Evolutionary conservation across 768 basidiomycete species (phyloP), one percentile per base, ranked within the genome.

Genomic region (Trametes elegans): DNA sequence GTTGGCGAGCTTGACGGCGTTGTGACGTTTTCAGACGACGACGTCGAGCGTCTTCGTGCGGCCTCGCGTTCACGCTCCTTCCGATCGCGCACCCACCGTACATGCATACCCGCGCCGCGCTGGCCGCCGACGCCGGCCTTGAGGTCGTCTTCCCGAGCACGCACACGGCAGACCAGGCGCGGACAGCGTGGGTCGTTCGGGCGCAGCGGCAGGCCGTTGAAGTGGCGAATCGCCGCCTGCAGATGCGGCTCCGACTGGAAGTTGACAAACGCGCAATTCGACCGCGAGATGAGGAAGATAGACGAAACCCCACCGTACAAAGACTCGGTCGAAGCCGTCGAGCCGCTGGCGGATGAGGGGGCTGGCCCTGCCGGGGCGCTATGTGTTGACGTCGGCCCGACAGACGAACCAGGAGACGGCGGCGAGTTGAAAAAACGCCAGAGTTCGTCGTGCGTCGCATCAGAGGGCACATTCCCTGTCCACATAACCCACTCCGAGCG

Each of bases 401-500:
- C 18, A 21, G 58, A 53, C 5, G 63, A 44, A 23, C 49, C 53
- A 5, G 63, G 40, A 16, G 65, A 49, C 16, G 59, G 53, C 7
- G 66, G 57, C 43, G 70, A 65, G 58, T 79, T 85, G 73, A 98
- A 94, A 68, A 94, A 95, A 7, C 75, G 75, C 88, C 87, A 90
- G 4, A 97, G 75, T 65, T 97, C 94, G 60, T 92, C 86, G 56
- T 92, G 81, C 3, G 82, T 83, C 14, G 91, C 84, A 63, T 94
- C 90, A 5, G 79, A 78, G 2, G 91, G 90, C 3, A 97, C 88
- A 65, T 98, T 98, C 9, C 95, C 95, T 11, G 85, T 86, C 95
- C 95, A 97, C 90, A 94, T 92, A 1, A 93, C 93, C 90, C 89
- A 95, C 55, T 92, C 90, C 7, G 90, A 91, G 13, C 91, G 81